A percentile compares a stretch with the other conserved stretches of the same genome.
phyloP scores from a whole-genome alignment of 208 protist genomes.

The Leishmania gerbilli region DNA sequence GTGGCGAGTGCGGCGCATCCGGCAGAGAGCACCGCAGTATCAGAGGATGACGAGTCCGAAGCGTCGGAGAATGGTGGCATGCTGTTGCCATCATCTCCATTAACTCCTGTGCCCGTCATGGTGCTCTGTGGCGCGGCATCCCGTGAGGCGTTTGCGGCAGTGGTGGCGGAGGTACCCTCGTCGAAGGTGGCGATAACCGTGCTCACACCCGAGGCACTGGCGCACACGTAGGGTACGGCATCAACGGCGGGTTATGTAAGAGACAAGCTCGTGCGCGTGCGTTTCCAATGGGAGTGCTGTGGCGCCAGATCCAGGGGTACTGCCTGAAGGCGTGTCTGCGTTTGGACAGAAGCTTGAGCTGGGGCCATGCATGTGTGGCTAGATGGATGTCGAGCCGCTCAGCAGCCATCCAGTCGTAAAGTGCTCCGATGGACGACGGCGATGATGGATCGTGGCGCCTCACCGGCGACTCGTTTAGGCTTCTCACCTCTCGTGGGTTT shows the following conservation, averaged over 20 bases:
- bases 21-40: background rate
- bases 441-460: background rate
- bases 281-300: background rate
- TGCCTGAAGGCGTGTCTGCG: background rate
- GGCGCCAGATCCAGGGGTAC: background rate
- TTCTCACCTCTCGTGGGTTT: background rate
- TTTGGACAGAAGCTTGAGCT: background rate
- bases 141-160: conserved; percentile 21
- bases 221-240: background rate
- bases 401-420: background rate
- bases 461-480: background rate
- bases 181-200: conserved; percentile 14
- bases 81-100: background rate
- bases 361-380: background rate
- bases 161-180: conserved; percentile 16
- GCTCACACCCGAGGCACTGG: background rate
- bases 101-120: conserved; percentile 7
- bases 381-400: background rate
- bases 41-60: conserved; percentile 4
- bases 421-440: background rate
- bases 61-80: background rate
- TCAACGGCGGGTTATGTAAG: too few species aligned
- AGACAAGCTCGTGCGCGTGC: background rate
- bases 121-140: conserved; percentile 29
- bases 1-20: background rate